These are phyloP conservation scores for Gossypium aridum DNA, from an alignment of 441 rosid species.

Conservation along the genomic window DNA sequence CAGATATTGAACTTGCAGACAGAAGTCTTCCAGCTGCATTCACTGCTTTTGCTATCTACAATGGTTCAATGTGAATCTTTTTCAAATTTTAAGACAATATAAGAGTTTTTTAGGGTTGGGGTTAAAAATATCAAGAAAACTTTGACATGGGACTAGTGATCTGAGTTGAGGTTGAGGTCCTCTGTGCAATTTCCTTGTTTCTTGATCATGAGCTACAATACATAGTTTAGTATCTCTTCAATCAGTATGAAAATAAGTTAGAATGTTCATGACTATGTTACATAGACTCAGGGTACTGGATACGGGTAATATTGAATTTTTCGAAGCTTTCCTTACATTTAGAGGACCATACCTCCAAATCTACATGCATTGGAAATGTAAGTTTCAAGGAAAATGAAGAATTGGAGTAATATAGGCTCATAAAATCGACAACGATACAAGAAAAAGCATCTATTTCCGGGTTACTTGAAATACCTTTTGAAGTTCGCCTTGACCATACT, in stretches of 20 bases:
- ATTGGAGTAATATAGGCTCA: background rate
- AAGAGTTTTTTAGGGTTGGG: background rate
- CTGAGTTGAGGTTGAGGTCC: background rate
- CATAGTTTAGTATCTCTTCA: background rate
- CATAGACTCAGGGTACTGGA: background rate
- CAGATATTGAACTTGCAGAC: conserved; percentile 37
- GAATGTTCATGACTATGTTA: background rate
- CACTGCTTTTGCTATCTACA: conserved; percentile 81
- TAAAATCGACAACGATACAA: background rate
- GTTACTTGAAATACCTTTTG: conserved; percentile 47
- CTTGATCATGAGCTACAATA: background rate
- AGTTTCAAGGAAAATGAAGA: background rate
- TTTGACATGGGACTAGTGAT: background rate
- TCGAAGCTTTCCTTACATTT: background rate
- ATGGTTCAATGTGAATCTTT: conserved; percentile 7
- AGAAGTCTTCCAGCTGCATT: conserved; percentile 54
- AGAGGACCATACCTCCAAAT: background rate
- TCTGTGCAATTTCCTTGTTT: background rate
- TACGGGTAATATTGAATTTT: background rate
- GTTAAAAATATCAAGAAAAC: background rate
- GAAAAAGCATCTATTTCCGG: background rate
- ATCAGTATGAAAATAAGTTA: background rate
- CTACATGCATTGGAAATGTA: background rate
- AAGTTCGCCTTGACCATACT: conserved; percentile 86
- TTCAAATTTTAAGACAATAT: background rate